These are phyloP conservation scores for Podaxis sp. DNA, from an alignment of 768 basidiomycete genomes.

Conservation along the genomic window DNA sequence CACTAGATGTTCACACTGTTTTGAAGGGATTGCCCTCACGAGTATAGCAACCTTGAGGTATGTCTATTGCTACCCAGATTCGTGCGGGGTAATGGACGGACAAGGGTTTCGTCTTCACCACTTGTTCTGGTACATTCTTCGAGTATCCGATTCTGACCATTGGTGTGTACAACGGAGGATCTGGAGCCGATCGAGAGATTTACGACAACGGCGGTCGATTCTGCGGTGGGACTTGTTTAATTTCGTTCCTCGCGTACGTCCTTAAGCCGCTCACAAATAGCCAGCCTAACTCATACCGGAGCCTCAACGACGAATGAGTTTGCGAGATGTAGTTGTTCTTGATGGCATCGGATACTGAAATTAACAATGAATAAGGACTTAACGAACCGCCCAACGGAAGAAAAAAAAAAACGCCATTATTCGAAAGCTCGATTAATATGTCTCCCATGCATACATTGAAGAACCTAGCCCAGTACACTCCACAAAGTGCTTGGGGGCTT, in stretches of 20 bases:
- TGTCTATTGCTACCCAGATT: not conserved
- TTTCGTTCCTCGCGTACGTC: not conserved
- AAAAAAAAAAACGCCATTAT: too few relatives aligned
- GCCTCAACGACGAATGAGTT: constrained; percentile 22
- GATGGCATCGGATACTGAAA: not conserved
- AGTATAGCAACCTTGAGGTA: constrained; percentile 24
- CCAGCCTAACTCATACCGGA: constrained; percentile 25
- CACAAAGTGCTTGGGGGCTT: too few relatives aligned
- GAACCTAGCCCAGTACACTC: too few relatives aligned
- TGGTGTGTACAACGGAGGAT: constrained; percentile 19
- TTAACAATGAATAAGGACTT: too few relatives aligned
- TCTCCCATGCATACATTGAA: too few relatives aligned
- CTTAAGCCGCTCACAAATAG: constrained; percentile 7
- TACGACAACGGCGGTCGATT: constrained; percentile 21
- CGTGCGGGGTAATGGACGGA: not conserved
- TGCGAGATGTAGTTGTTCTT: constrained; percentile 16
- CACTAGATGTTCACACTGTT: not conserved
- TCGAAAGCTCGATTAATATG: too few relatives aligned
- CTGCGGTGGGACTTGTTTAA: constrained; percentile 18
- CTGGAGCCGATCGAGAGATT: constrained; percentile 26
- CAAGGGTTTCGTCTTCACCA: constrained; percentile 22
- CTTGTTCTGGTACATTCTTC: constrained; percentile 20
- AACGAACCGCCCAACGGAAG: too few relatives aligned
- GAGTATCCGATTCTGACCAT: constrained; percentile 23
- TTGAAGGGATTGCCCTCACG: constrained; percentile 22